Evolutionary conservation across 176 grass and related monocot species (phyloP), one percentile per base, ranked within the genome.

Genomic region (Rhynchospora pubera): DNA sequence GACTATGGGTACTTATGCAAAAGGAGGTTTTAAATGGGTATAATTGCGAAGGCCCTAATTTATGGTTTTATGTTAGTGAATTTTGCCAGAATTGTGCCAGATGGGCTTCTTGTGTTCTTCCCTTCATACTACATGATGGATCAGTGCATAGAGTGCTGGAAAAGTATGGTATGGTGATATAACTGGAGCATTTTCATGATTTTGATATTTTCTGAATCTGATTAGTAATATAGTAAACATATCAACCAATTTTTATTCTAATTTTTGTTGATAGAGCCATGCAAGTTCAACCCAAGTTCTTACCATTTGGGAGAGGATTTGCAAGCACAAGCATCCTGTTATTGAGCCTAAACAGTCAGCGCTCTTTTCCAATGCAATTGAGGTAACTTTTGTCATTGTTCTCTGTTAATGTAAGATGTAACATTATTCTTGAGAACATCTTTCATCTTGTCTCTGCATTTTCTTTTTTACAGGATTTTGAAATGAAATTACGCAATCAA

Each of bases 91-190:
- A 98, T 98, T 63, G 92, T 98, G 63, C 95, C 95, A 56, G 89
- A 98, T 85, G 95, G 95, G 39, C 87, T 98, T 8, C 95, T 98
- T 82, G 88, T 98, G 61, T 98, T 98, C 83, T 98, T 98, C 57
- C 92, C 95, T 75, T 98, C 95, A 85, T 98, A 98, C 87, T 98
- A 91, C 80, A 94, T 98, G 95, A 94, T 98, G 95, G 87, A 94
- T 74, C 88, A 93, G 84, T 98, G 92, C 85, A 89, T 98, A 48
- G 89, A 87, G 14, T 98, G 80, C 82, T 98, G 95, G 95, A 98
- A 98, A 94, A 88, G 85, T 75, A 85, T 77, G 90, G 95, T 98
- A 89, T 68, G 79, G 9, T 0, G 26, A 79, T 79, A 66, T 83
- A 42, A 26, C 16, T 59, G 77, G 47, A 83, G 67, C 75, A 63